Conservation (phyloP, 139 green algal genomes). For the Picochlorum sp. region DNA sequence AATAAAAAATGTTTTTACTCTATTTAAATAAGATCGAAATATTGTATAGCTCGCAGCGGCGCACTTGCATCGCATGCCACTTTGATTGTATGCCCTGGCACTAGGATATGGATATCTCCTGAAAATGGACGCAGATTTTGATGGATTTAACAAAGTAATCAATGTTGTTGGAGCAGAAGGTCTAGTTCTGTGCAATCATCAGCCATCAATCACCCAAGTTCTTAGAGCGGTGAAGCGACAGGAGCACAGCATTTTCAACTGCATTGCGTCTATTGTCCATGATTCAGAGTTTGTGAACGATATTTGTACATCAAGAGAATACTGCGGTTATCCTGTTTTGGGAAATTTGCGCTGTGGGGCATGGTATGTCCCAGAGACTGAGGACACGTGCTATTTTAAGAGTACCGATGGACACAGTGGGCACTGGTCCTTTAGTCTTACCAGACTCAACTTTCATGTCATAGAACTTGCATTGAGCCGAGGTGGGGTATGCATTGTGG, state of each 20-base stretch:
- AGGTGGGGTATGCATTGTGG: slow-evolving; percentile 72
- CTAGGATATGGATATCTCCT: neutral
- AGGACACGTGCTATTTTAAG: slow-evolving; percentile 87
- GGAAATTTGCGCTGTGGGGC: slow-evolving; percentile 83
- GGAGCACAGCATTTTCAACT: slow-evolving; percentile 64
- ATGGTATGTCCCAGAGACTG: slow-evolving; percentile 52
- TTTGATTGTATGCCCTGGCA: no score
- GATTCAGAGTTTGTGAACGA: slow-evolving; percentile 70
- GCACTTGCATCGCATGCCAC: no score
- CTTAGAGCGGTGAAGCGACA: slow-evolving; percentile 40
- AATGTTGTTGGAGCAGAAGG: neutral
- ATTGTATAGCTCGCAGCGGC: no score
- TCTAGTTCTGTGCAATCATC: neutral
- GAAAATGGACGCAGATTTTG: neutral
- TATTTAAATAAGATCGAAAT: no score
- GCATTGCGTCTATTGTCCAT: slow-evolving; percentile 47
- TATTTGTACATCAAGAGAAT: slow-evolving; percentile 23
- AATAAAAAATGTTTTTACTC: no score
- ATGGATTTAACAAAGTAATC: neutral
- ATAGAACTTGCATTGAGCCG: slow-evolving; percentile 32
- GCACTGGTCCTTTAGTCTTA: slow-evolving; percentile 77
- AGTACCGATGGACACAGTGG: slow-evolving; percentile 84
- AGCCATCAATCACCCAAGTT: slow-evolving; percentile 22
- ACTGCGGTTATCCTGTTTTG: slow-evolving; percentile 52
- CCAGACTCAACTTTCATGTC: slow-evolving; percentile 78